Percentiles rank a stretch among this genome's conserved stretches.
Evolutionary conservation across 1,284 basidiomycete genomes (phyloP).

Genomic region (Neolentinus lepideus): DNA sequence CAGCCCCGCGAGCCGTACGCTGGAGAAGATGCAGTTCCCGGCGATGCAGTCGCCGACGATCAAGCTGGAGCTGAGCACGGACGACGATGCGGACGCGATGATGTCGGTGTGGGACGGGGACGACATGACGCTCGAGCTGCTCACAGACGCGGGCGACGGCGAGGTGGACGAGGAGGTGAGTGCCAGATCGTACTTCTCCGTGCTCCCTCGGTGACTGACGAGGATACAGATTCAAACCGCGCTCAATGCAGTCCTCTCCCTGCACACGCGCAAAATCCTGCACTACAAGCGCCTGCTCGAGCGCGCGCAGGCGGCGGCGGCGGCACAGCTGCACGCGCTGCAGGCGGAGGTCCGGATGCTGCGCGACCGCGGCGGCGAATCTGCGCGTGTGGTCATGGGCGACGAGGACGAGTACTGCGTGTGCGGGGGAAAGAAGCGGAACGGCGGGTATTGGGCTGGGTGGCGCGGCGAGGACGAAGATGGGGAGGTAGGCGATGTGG

Average conservation of each 20-base stretch:
- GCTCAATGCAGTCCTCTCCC: conserved; percentile 42
- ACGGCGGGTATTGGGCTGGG: conserved; percentile 54
- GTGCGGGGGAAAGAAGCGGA: conserved; percentile 50
- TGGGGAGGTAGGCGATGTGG: conserved; percentile 31
- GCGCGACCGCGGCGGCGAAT: conserved; percentile 24
- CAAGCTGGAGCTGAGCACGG: conserved; percentile 2
- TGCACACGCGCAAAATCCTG: conserved; percentile 60
- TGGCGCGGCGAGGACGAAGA: conserved; percentile 37
- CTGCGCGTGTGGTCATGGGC: conserved; percentile 9
- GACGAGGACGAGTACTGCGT: conserved; percentile 41
- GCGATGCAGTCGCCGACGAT: conserved; percentile 4
- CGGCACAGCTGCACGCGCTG: conserved; percentile 71
- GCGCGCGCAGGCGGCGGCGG: conserved; percentile 65
- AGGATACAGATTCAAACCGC: conserved; percentile 47
- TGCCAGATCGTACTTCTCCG: conserved; percentile 8
- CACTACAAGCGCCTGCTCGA: conserved; percentile 71
- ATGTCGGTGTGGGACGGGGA: conserved; percentile 23
- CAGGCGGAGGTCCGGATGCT: conserved; percentile 65
- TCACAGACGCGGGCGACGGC: conserved; percentile 26
- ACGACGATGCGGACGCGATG: neutral
- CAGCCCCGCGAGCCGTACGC: neutral
- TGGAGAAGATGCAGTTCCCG: neutral
- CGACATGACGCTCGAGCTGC: conserved; percentile 22
- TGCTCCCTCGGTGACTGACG: conserved; percentile 8
- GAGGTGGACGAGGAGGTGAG: conserved; percentile 63